Evolutionary conservation across 352 stramenopile species (phyloP).

Genomic region (Phytophthora colocasiae): DNA sequence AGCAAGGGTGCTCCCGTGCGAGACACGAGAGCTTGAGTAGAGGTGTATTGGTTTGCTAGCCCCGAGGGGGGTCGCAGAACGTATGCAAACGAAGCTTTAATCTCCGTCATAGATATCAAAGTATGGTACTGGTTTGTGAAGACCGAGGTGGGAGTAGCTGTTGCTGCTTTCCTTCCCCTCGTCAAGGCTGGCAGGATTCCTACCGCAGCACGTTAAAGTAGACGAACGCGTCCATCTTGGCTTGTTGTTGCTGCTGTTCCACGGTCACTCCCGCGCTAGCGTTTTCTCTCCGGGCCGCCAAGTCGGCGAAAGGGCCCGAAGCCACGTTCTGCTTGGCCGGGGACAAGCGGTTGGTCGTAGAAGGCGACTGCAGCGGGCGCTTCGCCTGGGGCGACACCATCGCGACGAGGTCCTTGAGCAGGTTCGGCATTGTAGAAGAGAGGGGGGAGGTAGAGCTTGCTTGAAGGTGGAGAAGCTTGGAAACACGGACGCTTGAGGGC

Average conservation of each 20-base stretch:
- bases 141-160: not conserved
- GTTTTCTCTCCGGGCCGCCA: slow-evolving; percentile 29
- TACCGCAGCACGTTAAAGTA: slow-evolving; percentile 59
- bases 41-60: slow-evolving; percentile 29
- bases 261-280: slow-evolving; percentile 19
- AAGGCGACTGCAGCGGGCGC: slow-evolving; percentile 39
- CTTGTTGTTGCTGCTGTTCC: slow-evolving; percentile 43
- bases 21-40: slow-evolving; percentile 21
- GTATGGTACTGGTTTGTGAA: slow-evolving; percentile 29
- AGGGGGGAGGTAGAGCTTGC: slow-evolving; percentile 5
- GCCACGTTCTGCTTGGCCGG: slow-evolving; percentile 34
- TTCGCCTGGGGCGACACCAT: slow-evolving; percentile 43
- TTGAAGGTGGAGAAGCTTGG: slow-evolving; percentile 26
- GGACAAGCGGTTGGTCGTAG: slow-evolving; percentile 35
- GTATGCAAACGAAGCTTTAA: slow-evolving; percentile 12
- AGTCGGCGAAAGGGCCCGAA: slow-evolving; percentile 27
- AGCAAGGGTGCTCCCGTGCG: slow-evolving; percentile 26
- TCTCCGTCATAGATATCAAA: slow-evolving; percentile 37
- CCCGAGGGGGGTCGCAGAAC: slow-evolving; percentile 1
- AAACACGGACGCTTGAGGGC: slow-evolving; percentile 42
- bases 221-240: slow-evolving; percentile 58
- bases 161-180: not conserved
- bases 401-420: slow-evolving; percentile 54
- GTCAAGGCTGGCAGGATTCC: not conserved
- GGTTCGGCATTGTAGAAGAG: slow-evolving; percentile 46